Evolutionary conservation across 2,329 filamentous ascomycete species (phyloP).

Genomic region (Fusarium buxicola): DNA sequence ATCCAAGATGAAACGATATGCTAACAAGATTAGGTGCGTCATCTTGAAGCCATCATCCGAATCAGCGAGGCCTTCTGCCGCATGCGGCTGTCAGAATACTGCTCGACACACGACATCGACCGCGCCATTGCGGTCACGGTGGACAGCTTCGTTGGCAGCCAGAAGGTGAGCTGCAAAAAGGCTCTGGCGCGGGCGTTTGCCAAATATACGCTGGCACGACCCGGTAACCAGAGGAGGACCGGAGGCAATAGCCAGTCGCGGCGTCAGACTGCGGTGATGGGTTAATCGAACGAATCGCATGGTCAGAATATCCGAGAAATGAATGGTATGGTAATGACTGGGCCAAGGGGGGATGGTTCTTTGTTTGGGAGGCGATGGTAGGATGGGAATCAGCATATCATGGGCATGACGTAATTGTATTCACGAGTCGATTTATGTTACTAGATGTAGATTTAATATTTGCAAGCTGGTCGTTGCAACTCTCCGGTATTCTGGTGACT

Average conservation of each 20-base stretch:
- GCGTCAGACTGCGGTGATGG: slow-evolving; percentile 47
- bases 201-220: slow-evolving; percentile 80
- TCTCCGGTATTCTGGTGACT: no score
- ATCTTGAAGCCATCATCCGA: slow-evolving; percentile 97
- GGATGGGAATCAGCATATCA: no score
- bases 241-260: slow-evolving; percentile 42
- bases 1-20: not conserved
- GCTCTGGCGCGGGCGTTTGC: slow-evolving; percentile 93
- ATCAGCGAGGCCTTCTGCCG: slow-evolving; percentile 95
- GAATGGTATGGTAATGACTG: slow-evolving; percentile 1
- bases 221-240: slow-evolving; percentile 51
- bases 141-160: slow-evolving; percentile 93
- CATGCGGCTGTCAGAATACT: slow-evolving; percentile 98
- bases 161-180: slow-evolving; percentile 98
- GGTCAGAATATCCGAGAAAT: not conserved
- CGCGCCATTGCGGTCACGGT: slow-evolving; percentile 97
- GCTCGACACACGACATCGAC: slow-evolving; percentile 89
- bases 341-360: slow-evolving; percentile 1
- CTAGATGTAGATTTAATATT: no score
- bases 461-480: no score
- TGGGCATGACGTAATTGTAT: no score
- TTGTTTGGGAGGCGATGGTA: slow-evolving; percentile 17
- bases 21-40: slow-evolving; percentile 77
- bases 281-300: slow-evolving; percentile 26
- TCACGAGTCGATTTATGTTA: no score